phyloP scores from a whole-genome alignment of 179 eudicot species.

The Nepenthes alata region DNA sequence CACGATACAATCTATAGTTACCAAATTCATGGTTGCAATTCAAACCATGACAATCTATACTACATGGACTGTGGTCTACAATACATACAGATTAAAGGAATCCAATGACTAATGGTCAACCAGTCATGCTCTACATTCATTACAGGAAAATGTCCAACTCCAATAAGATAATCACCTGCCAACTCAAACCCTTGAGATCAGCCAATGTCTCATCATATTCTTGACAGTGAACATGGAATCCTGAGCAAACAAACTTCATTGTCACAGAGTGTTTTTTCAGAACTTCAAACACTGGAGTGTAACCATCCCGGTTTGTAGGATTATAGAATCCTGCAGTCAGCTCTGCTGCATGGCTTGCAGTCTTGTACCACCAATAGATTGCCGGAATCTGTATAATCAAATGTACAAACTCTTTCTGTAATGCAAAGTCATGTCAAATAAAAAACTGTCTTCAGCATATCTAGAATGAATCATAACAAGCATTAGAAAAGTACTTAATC shows the following conservation, averaged over 20 bases:
- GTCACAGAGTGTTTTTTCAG: conserved; percentile 44
- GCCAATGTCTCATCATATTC: conserved; percentile 39
- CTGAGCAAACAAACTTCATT: conserved; percentile 31
- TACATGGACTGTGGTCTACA: too few species aligned
- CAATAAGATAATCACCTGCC: conserved; percentile 45
- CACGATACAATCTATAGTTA: too few species aligned
- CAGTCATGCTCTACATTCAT: background rate
- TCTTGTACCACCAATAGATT: conserved; percentile 59
- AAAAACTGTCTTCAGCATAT: too few species aligned
- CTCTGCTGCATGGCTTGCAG: conserved; percentile 67
- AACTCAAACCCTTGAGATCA: conserved; percentile 52
- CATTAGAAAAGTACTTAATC: too few species aligned
- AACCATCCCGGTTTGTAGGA: conserved; percentile 53
- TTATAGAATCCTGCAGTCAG: conserved; percentile 61
- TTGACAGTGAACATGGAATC: conserved; percentile 25
- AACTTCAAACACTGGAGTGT: conserved; percentile 35
- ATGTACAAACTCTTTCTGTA: too few species aligned
- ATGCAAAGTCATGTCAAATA: too few species aligned
- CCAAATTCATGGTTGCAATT: too few species aligned
- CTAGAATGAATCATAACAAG: too few species aligned
- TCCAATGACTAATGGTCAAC: too few species aligned
- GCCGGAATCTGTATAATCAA: conserved; percentile 42
- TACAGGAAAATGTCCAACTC: background rate
- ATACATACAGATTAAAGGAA: too few species aligned
- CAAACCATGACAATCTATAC: too few species aligned